Percentiles rank a stretch among this genome's conserved stretches.
Evolutionary conservation across 129 eudicot species (phyloP).

Genomic region (Smallanthus sonchifolius): DNA sequence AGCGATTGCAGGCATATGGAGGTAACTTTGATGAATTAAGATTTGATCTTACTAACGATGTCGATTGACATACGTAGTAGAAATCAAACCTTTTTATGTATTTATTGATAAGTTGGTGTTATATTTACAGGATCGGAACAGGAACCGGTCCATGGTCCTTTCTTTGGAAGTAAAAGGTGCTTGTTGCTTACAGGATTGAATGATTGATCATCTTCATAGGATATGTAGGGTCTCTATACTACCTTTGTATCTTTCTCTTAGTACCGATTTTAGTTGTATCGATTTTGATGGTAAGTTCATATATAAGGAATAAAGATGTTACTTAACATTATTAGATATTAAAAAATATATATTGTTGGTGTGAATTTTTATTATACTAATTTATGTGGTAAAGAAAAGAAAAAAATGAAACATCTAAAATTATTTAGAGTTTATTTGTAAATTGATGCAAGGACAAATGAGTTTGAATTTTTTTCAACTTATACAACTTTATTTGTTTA

Average conservation of each 20-base stretch:
- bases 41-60: not conserved
- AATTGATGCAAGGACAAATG: no score
- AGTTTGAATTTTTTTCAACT: no score
- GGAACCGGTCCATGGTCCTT: slow-evolving; percentile 82
- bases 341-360: not conserved
- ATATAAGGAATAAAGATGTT: not conserved
- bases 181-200: not conserved
- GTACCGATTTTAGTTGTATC: not conserved
- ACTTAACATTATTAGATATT: no score
- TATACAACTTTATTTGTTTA: no score
- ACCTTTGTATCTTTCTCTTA: not conserved
- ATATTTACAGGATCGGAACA: slow-evolving; percentile 66
- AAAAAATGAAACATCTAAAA: no score
- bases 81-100: no score
- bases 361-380: not conserved
- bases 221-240: not conserved
- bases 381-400: no score
- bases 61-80: not conserved
- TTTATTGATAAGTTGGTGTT: not conserved
- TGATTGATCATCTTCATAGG: not conserved
- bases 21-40: slow-evolving; percentile 31
- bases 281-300: not conserved
- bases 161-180: slow-evolving; percentile 32
- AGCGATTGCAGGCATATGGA: slow-evolving; percentile 72
- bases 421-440: no score